These are phyloP conservation scores for Bidens hawaiensis DNA, from an alignment of 140 eudicot genomes.

Conservation along the genomic window DNA sequence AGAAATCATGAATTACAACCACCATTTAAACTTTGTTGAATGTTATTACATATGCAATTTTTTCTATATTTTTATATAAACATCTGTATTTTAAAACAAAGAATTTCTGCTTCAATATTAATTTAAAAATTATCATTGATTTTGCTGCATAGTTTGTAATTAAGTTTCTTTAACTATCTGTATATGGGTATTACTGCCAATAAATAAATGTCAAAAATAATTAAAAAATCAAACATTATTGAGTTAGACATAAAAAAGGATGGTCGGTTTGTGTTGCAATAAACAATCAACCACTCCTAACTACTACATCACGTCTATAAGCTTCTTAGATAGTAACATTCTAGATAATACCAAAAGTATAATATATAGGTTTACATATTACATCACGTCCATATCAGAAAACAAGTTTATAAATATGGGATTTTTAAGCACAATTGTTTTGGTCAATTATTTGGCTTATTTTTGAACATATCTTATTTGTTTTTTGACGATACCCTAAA, in stretches of 20 bases:
- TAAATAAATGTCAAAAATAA: conserved; percentile 11
- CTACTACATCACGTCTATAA: conserved; percentile 20
- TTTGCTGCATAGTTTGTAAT: neutral
- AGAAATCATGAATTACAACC: no score
- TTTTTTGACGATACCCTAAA: no score
- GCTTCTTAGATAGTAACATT: neutral
- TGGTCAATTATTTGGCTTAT: no score
- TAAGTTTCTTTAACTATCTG: neutral
- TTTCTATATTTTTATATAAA: neutral
- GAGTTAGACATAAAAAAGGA: conserved; percentile 11
- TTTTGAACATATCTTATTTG: no score
- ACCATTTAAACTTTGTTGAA: neutral
- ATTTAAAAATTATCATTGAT: no score
- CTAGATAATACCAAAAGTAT: neutral
- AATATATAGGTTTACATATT: neutral
- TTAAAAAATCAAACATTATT: conserved; percentile 21
- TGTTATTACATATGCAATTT: neutral
- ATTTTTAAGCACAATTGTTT: no score
- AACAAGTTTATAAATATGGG: neutral
- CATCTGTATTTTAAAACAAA: neutral
- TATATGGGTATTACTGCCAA: neutral
- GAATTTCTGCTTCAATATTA: no score
- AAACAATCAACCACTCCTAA: conserved; percentile 20
- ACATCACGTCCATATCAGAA: no score
- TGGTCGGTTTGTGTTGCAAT: conserved; percentile 23